These are phyloP conservation scores for Marchantia paleacea DNA, from an alignment of 225 moss, liverwort and hornwort genomes.

Conservation along the genomic window DNA sequence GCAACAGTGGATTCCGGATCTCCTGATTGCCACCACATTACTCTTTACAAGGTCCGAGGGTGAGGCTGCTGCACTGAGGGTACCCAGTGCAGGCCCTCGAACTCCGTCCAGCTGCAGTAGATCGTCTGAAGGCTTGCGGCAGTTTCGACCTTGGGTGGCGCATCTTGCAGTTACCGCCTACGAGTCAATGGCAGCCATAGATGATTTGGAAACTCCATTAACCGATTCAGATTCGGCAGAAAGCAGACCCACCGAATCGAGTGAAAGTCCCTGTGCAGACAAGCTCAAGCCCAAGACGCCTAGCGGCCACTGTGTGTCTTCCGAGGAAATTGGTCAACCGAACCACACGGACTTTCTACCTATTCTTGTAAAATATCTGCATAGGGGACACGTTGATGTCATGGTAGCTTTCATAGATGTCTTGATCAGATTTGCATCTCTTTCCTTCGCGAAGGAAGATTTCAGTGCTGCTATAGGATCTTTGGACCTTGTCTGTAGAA, in stretches of 20 bases:
- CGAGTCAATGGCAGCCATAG: conserved; percentile 15
- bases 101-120: not conserved
- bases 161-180: conserved; percentile 24
- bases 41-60: not conserved
- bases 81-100: not conserved
- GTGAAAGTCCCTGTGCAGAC: not conserved
- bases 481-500: conserved; percentile 22
- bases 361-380: conserved; percentile 19
- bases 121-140: not conserved
- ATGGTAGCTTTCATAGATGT: conserved; percentile 21
- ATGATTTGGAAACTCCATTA: not conserved
- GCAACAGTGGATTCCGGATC: conserved; percentile 39
- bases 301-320: not conserved
- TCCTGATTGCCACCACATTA: conserved; percentile 23
- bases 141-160: conserved; percentile 25
- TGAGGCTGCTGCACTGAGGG: not conserved
- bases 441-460: conserved; percentile 15
- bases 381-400: conserved; percentile 20
- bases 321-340: not conserved
- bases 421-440: conserved; percentile 19
- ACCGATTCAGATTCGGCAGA: not conserved
- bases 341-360: not conserved
- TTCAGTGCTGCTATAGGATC: conserved; percentile 17
- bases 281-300: not conserved
- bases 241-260: not conserved